Base-by-base conservation (phyloP, 2,329 filamentous ascomycete genomes). In the Fusarium sp. region DNA sequence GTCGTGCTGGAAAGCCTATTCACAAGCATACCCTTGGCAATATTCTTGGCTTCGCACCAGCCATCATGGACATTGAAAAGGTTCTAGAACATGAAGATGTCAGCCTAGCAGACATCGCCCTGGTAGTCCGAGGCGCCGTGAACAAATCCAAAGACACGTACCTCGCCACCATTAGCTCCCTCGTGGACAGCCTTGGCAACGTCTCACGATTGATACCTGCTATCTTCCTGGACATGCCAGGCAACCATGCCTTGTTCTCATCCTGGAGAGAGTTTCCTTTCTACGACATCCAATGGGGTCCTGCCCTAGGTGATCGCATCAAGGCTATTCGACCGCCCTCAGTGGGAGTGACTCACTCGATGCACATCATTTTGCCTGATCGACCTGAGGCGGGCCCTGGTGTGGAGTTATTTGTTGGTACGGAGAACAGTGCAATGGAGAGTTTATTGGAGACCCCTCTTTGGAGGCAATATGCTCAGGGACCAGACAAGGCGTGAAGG, bases 251-350 rank as follows among this genome's bases (percentile, higher is more conserved):
- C 2, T n/a, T 68, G 4, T 23, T 68, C 5, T 68, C 65, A 1
- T 68, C 65, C 2, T 68, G 65, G 65, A 61, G 65, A 40, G 65
- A 68, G 25, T 68, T 68, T 23, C 47, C 56, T 0, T 68, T 68
- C 13, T 68, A 68, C n/a, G 42, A 68, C 6, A 52, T 68, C 4
- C 59, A 63, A n/a, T 68, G 65, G 65, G 65, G 65, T 4, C 37
- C 64, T n/a, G 64, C 32, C 0, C 19, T 68, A 4, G 65, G 65
- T 1, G 37, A 10, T 2, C 33, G 8, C 3, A 47, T 68, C 2
- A 50, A 68, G 4, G 65, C 65, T 10, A 25, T 68, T 35, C 47
- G 65, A 18, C 54, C 64, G 2, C 65, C 65, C 0, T 63, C 44
- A 4, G 57, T 38, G 5, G 65, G 65, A 35, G 44, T 68, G 9